Percentiles rank a stretch among this genome's conserved stretches.
These are phyloP conservation scores for Nepenthes alata DNA, from an alignment of 179 eudicot genomes.

Conservation along the genomic window DNA sequence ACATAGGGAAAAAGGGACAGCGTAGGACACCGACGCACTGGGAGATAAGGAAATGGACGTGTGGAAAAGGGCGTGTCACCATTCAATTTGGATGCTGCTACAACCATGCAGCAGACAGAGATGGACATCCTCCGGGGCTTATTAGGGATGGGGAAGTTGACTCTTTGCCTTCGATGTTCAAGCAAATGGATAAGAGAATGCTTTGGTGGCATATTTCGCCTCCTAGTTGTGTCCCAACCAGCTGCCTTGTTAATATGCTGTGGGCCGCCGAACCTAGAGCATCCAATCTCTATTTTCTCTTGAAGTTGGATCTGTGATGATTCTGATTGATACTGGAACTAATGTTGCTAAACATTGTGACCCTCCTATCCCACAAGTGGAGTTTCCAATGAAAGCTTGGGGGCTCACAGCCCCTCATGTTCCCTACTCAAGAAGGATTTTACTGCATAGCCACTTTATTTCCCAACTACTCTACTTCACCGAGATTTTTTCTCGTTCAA, in stretches of 20 bases:
- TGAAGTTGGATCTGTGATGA: too few species aligned
- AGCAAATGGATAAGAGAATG: conserved; percentile 46
- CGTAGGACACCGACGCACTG: conserved; percentile 52
- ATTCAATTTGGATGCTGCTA: conserved; percentile 75
- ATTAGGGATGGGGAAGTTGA: conserved; percentile 53
- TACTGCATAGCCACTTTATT: too few species aligned
- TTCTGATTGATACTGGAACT: too few species aligned
- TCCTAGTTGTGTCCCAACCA: conserved; percentile 43
- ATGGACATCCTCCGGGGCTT: conserved; percentile 65
- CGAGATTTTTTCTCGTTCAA: too few species aligned
- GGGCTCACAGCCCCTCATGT: too few species aligned
- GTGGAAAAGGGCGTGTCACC: conserved; percentile 70
- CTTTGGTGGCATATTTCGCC: conserved; percentile 56
- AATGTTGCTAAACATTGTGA: too few species aligned
- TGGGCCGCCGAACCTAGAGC: too few species aligned
- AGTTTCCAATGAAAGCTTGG: too few species aligned
- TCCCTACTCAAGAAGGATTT: too few species aligned
- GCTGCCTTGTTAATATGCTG: conserved; percentile 49
- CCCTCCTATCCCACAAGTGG: too few species aligned
- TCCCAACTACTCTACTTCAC: too few species aligned
- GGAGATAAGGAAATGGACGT: conserved; percentile 60
- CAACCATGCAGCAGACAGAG: conserved; percentile 55
- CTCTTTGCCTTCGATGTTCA: conserved; percentile 50
- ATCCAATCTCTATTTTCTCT: too few species aligned
- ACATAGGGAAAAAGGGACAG: conserved; percentile 40